Conservation (phyloP, 495 filamentous ascomycete genomes). For the Tetracladium setigerum region DNA sequence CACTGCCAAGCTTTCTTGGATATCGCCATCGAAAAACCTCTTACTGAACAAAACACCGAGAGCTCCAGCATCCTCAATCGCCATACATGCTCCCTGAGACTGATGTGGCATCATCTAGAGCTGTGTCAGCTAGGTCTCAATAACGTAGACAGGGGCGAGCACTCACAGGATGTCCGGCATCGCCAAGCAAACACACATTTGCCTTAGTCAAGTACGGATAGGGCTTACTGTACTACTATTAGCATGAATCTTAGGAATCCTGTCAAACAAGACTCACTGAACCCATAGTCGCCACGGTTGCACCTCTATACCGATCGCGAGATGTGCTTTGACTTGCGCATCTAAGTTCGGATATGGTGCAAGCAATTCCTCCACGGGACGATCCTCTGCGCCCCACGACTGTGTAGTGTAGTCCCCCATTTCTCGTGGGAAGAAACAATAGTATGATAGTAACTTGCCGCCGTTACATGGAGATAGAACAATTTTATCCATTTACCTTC, state of each 20-base stretch:
- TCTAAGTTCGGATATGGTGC: constrained; percentile 19
- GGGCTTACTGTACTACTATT: constrained; percentile 19
- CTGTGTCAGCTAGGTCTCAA: too few species aligned
- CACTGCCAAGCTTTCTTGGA: constrained; percentile 28
- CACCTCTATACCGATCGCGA: constrained; percentile 24
- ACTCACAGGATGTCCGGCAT: constrained; percentile 52
- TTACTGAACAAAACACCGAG: constrained; percentile 39
- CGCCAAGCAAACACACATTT: constrained; percentile 55
- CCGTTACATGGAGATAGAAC: constrained; percentile 22
- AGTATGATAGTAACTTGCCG: constrained; percentile 22
- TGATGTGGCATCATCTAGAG: constrained; percentile 52
- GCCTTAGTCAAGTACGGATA: constrained; percentile 30
- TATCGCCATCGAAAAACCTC: constrained; percentile 33
- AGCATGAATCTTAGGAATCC: too few species aligned
- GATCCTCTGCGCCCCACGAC: background rate
- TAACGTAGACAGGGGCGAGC: too few species aligned
- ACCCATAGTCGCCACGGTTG: constrained; percentile 33
- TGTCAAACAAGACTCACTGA: constrained; percentile 3
- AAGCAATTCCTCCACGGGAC: constrained; percentile 13
- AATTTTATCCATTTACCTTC: constrained; percentile 18
- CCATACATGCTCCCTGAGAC: constrained; percentile 16
- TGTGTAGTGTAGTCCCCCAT: constrained; percentile 12
- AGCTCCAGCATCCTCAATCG: constrained; percentile 39
- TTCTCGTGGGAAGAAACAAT: constrained; percentile 26
- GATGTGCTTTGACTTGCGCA: constrained; percentile 9